Base-by-base conservation (phyloP, 1,284 basidiomycete genomes). In the Ustilago loliicola region DNA sequence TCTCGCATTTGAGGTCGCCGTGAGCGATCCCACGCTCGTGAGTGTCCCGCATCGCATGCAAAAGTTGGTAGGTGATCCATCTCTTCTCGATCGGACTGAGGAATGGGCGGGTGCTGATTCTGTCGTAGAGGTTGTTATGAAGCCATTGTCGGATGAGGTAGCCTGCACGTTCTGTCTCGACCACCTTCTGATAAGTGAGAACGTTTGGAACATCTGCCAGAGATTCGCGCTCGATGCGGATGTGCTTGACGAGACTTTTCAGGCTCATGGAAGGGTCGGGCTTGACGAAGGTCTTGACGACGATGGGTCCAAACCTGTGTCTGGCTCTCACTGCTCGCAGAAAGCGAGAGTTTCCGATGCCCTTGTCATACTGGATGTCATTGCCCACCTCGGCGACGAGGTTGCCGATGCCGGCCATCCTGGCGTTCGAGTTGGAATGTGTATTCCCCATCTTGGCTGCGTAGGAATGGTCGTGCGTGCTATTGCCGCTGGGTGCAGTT, bases 1-100 rank as follows among this genome's bases (percentile, higher is more conserved):
- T 99, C 87, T 98, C 95, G 15, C 94, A 95, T 87, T 99, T 99
- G 88, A 99, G 93, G 86, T 99, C 96, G 15, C 97, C 97, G 87
- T 99, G 97, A 1, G 95, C 91, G 19, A 97, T 89, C 88, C 89
- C 89, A 69, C 92, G 91, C 61, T 91, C 91, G 27, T 94, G 91
- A 0, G 94, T 91, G 77, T 95, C 94, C 34, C 92, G 90, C 68
- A 99, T 90, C 2, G 93, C 94, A 32, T 91, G 92, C 59, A 99
- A 88, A 1, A 99, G 89, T 87, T 99, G 96, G 85, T 95, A 99
- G 0, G 93, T 92, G 73, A 99, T 94, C 97, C 97, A 99, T 84
- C 95, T 94, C 90, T 99, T 99, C 89, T 99, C 97, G 51, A 98
- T 90, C 60, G 89, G 86, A 66, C 92, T 93, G 56, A 99, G 89